Conservation (phyloP, 2,329 filamentous ascomycete genomes). For the Rutstroemia sp. region DNA sequence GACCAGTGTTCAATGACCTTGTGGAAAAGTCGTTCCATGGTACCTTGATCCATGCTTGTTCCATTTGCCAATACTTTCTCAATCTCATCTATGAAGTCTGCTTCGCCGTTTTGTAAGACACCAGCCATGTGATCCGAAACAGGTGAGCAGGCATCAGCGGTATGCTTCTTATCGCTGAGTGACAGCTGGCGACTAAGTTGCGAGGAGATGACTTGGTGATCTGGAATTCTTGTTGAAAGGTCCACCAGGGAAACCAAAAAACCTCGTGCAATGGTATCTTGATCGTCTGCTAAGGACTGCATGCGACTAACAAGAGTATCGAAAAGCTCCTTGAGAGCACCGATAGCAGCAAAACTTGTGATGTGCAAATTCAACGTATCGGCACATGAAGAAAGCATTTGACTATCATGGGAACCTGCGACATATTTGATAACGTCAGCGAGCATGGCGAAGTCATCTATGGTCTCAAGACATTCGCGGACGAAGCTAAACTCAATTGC, state of each 20-base stretch:
- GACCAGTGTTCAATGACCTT: slow-evolving; percentile 57
- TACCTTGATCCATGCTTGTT: slow-evolving; percentile 64
- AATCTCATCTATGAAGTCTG: slow-evolving; percentile 66
- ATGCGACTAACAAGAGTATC: slow-evolving; percentile 53
- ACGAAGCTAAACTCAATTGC: slow-evolving; percentile 55
- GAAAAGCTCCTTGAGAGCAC: slow-evolving; percentile 52
- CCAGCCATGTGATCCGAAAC: slow-evolving; percentile 68
- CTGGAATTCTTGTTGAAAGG: slow-evolving; percentile 51
- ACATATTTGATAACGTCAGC: slow-evolving; percentile 62
- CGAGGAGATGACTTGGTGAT: slow-evolving; percentile 42
- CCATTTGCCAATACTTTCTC: slow-evolving; percentile 66
- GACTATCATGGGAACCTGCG: slow-evolving; percentile 41
- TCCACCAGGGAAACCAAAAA: slow-evolving; percentile 54
- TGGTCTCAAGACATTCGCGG: slow-evolving; percentile 65
- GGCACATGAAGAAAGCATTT: slow-evolving; percentile 50
- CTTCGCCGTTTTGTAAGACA: slow-evolving; percentile 51
- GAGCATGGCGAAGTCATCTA: slow-evolving; percentile 70
- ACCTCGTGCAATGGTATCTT: slow-evolving; percentile 42
- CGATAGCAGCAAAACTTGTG: slow-evolving; percentile 52
- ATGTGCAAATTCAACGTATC: slow-evolving; percentile 56
- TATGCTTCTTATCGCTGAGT: slow-evolving; percentile 50
- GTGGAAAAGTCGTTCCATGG: slow-evolving; percentile 66
- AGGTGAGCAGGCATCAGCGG: slow-evolving; percentile 68
- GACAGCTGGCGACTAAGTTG: slow-evolving; percentile 52
- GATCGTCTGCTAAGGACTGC: slow-evolving; percentile 43